Base-by-base conservation (phyloP, 2,329 filamentous ascomycete species). In the Arthroderma uncinatum region DNA sequence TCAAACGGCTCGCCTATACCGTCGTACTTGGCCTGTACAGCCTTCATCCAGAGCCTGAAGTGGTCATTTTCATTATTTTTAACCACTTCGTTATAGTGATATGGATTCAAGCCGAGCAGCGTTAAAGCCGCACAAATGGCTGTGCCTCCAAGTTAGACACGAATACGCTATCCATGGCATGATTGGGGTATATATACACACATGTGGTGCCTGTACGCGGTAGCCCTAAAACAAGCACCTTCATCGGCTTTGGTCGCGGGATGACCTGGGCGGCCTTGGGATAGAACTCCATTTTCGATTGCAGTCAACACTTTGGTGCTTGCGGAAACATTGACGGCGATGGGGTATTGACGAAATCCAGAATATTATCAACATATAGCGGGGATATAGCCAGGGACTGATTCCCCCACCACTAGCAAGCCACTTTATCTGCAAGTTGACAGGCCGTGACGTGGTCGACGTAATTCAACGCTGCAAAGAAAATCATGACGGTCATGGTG, bases 201-300 rank as follows among this genome's bases (percentile, higher is more conserved):
- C 58, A 58, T n/a, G 37, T 56, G 34, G 53, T 54, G 21, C 56
- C 58, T 47, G 56, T 53, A 19, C 56, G 53, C 37, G 58, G 58
- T 5, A 57, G 42, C 1, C 58, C 58, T 19, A 52, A 25, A 36
- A 42, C 48, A 2, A 60, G 21, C 40, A 60, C 42, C 44, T 50
- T 44, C 56, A 60, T 54, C 14, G 58, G 56, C 40, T 47, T 47
- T 21, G 19, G 40, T 14, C 40, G 40, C 14, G 40, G 40, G 14
- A 25, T 12, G 8, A 47, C 40, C 23, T 9, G 40, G 8, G 40
- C 12, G 21, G 40, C 25, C 10, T 47, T 47, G 19, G 40, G 40
- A 47, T 47, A 47, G 8, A 23, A 28, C 6, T 47, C 40, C 40
- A 47, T 47, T 7, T 23, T 47, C 12, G 10, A 47, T 25, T 12